Percentiles rank a stretch among this genome's conserved stretches.
phyloP scores from a whole-genome alignment of 768 basidiomycete species.

The Galerina sulciceps region DNA sequence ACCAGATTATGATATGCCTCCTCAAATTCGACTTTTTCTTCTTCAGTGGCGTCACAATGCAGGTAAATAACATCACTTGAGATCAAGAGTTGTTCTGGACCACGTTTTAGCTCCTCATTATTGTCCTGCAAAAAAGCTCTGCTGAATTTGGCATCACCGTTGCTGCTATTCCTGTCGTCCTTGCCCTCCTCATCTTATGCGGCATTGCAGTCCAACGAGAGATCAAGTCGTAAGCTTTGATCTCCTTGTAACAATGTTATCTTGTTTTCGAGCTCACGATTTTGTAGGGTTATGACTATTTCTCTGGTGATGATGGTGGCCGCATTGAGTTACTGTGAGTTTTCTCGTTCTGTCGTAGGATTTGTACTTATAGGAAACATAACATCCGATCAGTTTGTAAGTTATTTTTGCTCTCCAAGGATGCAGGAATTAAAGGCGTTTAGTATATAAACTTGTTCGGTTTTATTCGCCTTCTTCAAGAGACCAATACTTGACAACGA shows the following conservation, averaged over 20 bases:
- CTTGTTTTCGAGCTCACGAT: conserved; percentile 3
- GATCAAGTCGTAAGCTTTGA: conserved; percentile 69
- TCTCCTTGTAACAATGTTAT: not conserved
- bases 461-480: conserved; percentile 71
- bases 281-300: conserved; percentile 66
- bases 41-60: conserved; percentile 88
- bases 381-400: conserved; percentile 39
- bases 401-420: not conserved
- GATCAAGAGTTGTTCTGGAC: not conserved
- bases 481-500: conserved; percentile 66
- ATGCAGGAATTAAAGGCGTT: not conserved
- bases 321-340: conserved; percentile 76
- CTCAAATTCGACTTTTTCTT: conserved; percentile 92
- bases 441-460: conserved; percentile 86
- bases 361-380: not conserved
- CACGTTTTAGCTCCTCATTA: conserved; percentile 68
- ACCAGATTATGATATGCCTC: conserved; percentile 86
- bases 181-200: conserved; percentile 66
- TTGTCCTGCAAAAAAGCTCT: conserved; percentile 65
- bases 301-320: conserved; percentile 81
- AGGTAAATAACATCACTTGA: conserved; percentile 44
- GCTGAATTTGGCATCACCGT: conserved; percentile 85
- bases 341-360: not conserved
- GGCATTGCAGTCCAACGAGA: conserved; percentile 78
- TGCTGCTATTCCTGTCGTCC: conserved; percentile 80